phyloP scores from a whole-genome alignment of 495 filamentous ascomycete species.

The Haplographium delicatum region DNA sequence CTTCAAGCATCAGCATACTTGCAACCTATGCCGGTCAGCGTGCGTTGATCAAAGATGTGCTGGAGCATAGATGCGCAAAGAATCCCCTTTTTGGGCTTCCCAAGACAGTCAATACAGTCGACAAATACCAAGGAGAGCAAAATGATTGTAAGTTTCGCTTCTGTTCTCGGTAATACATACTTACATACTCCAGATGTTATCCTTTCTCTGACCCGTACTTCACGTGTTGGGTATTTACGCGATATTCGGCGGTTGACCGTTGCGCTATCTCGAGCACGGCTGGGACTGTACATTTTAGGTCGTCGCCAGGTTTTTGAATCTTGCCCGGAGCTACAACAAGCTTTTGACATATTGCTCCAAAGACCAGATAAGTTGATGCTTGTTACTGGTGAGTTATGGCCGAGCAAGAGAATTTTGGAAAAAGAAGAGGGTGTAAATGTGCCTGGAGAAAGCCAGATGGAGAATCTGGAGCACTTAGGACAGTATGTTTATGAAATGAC shows the following conservation, averaged over 20 bases:
- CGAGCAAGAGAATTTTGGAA: slow-evolving; percentile 53
- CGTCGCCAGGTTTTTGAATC: slow-evolving; percentile 84
- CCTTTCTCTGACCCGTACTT: slow-evolving; percentile 84
- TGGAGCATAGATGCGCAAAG: slow-evolving; percentile 77
- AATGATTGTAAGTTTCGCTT: slow-evolving; percentile 76
- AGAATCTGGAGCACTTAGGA: slow-evolving; percentile 87
- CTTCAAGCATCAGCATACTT: slow-evolving; percentile 81
- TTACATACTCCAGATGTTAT: slow-evolving; percentile 66
- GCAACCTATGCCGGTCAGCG: slow-evolving; percentile 94
- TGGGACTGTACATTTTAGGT: slow-evolving; percentile 91
- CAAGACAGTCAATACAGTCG: slow-evolving; percentile 86
- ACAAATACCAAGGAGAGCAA: slow-evolving; percentile 98
- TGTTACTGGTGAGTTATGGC: slow-evolving; percentile 81
- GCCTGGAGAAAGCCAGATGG: slow-evolving; percentile 61
- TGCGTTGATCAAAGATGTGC: slow-evolving; percentile 83
- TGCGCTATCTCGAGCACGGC: slow-evolving; percentile 86
- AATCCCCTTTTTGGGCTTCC: slow-evolving; percentile 87
- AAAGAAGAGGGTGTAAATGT: slow-evolving; percentile 47
- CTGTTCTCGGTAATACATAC: not conserved
- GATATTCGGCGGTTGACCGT: slow-evolving; percentile 93
- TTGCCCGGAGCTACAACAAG: slow-evolving; percentile 80
- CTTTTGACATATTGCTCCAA: slow-evolving; percentile 68
- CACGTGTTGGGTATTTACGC: slow-evolving; percentile 85
- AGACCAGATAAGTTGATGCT: slow-evolving; percentile 74
- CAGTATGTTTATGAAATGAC: slow-evolving; percentile 99